phyloP scores from a whole-genome alignment of 2,329 filamentous ascomycete species.

The Macrophomina phaseolina region DNA sequence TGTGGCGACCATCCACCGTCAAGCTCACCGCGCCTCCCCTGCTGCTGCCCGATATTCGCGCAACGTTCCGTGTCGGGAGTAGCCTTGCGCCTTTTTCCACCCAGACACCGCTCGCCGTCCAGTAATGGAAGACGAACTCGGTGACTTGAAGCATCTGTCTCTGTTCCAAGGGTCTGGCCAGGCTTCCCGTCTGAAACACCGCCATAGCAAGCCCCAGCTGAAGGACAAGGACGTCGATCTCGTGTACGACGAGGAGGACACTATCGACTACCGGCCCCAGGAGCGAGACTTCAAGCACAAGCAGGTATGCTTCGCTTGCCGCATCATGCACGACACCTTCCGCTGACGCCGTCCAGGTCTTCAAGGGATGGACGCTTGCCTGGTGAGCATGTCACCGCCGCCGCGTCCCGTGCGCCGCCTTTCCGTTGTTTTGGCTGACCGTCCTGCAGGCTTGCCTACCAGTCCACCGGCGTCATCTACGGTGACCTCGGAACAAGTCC shows the following conservation, averaged over 20 bases:
- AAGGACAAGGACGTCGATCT: slow-evolving; percentile 28
- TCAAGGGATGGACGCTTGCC: slow-evolving; percentile 29
- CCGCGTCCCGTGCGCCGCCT: slow-evolving; percentile 29
- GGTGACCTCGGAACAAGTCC: slow-evolving; percentile 71
- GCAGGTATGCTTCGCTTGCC: slow-evolving; percentile 21
- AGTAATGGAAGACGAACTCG: slow-evolving; percentile 25
- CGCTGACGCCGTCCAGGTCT: slow-evolving; percentile 22
- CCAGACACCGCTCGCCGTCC: background rate
- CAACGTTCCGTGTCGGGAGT: slow-evolving; percentile 10
- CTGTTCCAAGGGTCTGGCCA: slow-evolving; percentile 18
- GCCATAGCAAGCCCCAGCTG: slow-evolving; percentile 1
- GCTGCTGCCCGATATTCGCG: slow-evolving; percentile 16
- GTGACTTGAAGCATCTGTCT: slow-evolving; percentile 17
- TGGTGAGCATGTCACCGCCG: slow-evolving; percentile 18
- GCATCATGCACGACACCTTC: background rate
- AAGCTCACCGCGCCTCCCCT: slow-evolving; percentile 12
- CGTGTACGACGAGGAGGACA: slow-evolving; percentile 29
- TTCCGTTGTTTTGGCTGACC: slow-evolving; percentile 4
- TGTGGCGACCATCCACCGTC: background rate
- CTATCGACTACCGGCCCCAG: slow-evolving; percentile 22
- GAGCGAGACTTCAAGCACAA: slow-evolving; percentile 30
- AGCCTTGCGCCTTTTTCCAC: slow-evolving; percentile 17
- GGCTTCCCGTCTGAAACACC: slow-evolving; percentile 20
- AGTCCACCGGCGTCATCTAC: slow-evolving; percentile 71
- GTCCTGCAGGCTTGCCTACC: slow-evolving; percentile 61